phyloP scores from a whole-genome alignment of 768 basidiomycete genomes.

The Ramaria rubella region DNA sequence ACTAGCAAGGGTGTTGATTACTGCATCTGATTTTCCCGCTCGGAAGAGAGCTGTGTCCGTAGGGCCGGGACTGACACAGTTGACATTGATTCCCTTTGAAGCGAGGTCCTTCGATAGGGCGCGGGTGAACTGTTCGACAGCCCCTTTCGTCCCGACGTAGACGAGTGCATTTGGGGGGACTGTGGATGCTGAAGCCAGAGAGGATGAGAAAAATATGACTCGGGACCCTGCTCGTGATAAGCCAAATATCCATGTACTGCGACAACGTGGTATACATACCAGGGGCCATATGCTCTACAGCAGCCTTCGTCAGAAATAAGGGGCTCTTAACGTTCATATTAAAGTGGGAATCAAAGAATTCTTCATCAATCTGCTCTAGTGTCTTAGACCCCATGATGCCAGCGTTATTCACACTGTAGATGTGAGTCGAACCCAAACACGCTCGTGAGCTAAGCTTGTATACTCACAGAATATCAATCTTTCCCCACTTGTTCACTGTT shows the following conservation, averaged over 20 bases:
- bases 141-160: conserved; percentile 52
- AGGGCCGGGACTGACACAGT: conserved; percentile 50
- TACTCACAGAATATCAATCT: conserved; percentile 42
- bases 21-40: conserved; percentile 41
- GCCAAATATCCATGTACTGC: neutral
- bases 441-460: neutral
- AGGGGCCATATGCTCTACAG: conserved; percentile 34
- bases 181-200: conserved; percentile 37
- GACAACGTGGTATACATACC: conserved; percentile 28
- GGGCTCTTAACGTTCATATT: conserved; percentile 55
- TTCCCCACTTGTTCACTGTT: conserved; percentile 42
- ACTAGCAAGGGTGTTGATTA: conserved; percentile 40
- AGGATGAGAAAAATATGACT: conserved; percentile 52
- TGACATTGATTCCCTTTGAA: conserved; percentile 45
- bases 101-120: conserved; percentile 57
- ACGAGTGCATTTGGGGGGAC: conserved; percentile 43
- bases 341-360: conserved; percentile 45
- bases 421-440: neutral
- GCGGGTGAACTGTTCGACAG: conserved; percentile 51
- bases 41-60: conserved; percentile 52
- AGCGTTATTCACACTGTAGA: conserved; percentile 42
- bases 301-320: conserved; percentile 46
- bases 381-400: conserved; percentile 48
- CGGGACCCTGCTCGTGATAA: conserved; percentile 34
- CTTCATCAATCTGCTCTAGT: conserved; percentile 46